Conservation (phyloP, 1,284 basidiomycete genomes). For the Bjerkandera adusta region DNA sequence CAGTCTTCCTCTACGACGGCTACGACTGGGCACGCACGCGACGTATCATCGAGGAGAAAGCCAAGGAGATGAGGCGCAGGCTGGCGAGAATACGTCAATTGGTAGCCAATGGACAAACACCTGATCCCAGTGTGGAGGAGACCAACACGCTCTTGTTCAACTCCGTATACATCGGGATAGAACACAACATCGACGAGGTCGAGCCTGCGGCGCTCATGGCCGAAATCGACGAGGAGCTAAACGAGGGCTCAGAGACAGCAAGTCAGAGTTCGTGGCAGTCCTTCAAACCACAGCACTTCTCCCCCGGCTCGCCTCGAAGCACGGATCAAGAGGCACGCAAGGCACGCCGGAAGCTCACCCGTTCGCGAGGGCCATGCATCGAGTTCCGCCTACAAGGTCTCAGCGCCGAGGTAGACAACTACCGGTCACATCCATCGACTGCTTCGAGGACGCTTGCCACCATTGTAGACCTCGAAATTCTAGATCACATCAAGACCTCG, state of each 20-base stretch:
- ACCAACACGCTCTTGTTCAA: conserved; percentile 85
- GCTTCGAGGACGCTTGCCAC: conserved; percentile 68
- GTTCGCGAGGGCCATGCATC: conserved; percentile 80
- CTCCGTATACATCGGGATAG: conserved; percentile 87
- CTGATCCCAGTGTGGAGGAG: conserved; percentile 80
- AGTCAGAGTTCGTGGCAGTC: conserved; percentile 89
- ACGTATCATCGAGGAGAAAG: conserved; percentile 83
- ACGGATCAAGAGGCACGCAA: conserved; percentile 39
- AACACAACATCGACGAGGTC: conserved; percentile 67
- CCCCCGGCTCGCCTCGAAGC: conserved; percentile 35
- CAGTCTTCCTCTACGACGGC: conserved; percentile 81
- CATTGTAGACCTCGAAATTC: conserved; percentile 78
- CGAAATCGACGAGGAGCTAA: conserved; percentile 89
- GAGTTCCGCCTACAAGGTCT: conserved; percentile 79
- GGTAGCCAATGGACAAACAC: conserved; percentile 88
- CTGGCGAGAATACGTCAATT: conserved; percentile 92
- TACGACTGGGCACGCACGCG: conserved; percentile 93
- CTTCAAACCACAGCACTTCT: conserved; percentile 45
- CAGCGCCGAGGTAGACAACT: conserved; percentile 66
- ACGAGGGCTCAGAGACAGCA: conserved; percentile 66
- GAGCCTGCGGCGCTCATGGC: conserved; percentile 79
- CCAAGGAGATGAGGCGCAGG: conserved; percentile 83
- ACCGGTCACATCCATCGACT: conserved; percentile 51
- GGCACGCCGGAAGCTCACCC: conserved; percentile 63
- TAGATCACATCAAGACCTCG: conserved; percentile 97